Percentiles rank a stretch among this genome's conserved stretches.
These are phyloP conservation scores for Spongispora temasekensis DNA, from an alignment of 1,284 basidiomycete genomes.

Conservation along the genomic window DNA sequence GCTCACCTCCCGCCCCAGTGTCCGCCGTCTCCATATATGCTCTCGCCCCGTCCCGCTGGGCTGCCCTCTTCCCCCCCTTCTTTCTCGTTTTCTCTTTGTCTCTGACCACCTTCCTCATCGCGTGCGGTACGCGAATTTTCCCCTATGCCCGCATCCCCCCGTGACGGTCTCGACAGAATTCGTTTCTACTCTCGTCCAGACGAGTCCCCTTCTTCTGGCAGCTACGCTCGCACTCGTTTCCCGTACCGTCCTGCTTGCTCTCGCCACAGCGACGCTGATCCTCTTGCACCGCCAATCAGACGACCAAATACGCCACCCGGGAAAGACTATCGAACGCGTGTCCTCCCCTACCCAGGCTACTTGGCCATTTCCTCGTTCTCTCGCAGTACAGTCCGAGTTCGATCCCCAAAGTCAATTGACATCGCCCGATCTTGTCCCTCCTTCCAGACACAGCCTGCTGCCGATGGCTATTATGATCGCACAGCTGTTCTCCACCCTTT, in stretches of 20 bases:
- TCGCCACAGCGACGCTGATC: constrained; percentile 12
- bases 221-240: constrained; percentile 26
- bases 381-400: constrained; percentile 16
- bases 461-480: constrained; percentile 20
- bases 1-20: constrained; percentile 13
- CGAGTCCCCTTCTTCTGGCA: constrained; percentile 27
- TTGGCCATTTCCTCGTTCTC: constrained; percentile 36
- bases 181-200: constrained; percentile 25
- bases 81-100: constrained; percentile 19
- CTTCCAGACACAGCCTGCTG: constrained; percentile 1
- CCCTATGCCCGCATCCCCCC: neutral
- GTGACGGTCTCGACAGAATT: constrained; percentile 20
- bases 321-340: constrained; percentile 15
- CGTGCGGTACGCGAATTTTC: constrained; percentile 26
- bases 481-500: constrained; percentile 26
- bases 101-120: constrained; percentile 24
- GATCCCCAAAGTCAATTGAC: neutral
- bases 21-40: constrained; percentile 29
- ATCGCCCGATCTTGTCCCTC: constrained; percentile 2
- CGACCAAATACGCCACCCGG: constrained; percentile 4
- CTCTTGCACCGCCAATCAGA: constrained; percentile 9
- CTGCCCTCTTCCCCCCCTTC: constrained; percentile 8
- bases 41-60: constrained; percentile 12
- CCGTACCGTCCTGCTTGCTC: constrained; percentile 20
- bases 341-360: constrained; percentile 35